A percentile compares a stretch with the other conserved stretches of the same genome.
Evolutionary conservation across 2,329 filamentous ascomycete genomes (phyloP).

Genomic region (Pseudogymnoascus sp.): DNA sequence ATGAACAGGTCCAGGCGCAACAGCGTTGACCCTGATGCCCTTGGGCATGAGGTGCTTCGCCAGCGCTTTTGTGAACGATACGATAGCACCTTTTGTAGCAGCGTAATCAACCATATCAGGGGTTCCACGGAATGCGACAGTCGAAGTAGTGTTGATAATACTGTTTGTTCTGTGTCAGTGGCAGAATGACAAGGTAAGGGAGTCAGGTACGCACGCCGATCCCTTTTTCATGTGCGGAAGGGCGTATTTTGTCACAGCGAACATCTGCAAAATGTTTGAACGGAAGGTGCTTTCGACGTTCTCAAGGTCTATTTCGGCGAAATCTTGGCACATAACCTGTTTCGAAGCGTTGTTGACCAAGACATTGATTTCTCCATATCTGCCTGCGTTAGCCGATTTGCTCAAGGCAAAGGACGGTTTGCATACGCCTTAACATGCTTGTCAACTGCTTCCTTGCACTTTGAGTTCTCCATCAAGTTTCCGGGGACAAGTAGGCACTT

Average conservation of each 20-base stretch:
- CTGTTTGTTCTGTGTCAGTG: neutral
- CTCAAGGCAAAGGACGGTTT: neutral
- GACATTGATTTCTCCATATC: slow-evolving; percentile 3
- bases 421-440: neutral
- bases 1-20: slow-evolving; percentile 76
- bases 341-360: slow-evolving; percentile 10
- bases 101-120: slow-evolving; percentile 2
- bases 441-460: slow-evolving; percentile 6
- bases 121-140: slow-evolving; percentile 1
- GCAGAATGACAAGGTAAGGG: neutral
- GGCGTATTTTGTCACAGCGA: neutral
- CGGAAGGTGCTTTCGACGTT: neutral
- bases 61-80: slow-evolving; percentile 3
- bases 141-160: slow-evolving; percentile 9
- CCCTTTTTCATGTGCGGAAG: neutral
- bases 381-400: neutral
- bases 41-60: slow-evolving; percentile 8
- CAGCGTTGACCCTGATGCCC: slow-evolving; percentile 57
- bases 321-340: slow-evolving; percentile 1
- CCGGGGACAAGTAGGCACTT: neutral
- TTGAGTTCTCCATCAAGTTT: neutral
- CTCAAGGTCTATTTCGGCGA: neutral
- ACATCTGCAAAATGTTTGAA: neutral
- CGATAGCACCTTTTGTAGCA: slow-evolving; percentile 10
- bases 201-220: neutral